A percentile compares a stretch with the other conserved stretches of the same genome.
phyloP scores from a whole-genome alignment of 371 early-diverging fungal genomes.

The Mucor piriformis region DNA sequence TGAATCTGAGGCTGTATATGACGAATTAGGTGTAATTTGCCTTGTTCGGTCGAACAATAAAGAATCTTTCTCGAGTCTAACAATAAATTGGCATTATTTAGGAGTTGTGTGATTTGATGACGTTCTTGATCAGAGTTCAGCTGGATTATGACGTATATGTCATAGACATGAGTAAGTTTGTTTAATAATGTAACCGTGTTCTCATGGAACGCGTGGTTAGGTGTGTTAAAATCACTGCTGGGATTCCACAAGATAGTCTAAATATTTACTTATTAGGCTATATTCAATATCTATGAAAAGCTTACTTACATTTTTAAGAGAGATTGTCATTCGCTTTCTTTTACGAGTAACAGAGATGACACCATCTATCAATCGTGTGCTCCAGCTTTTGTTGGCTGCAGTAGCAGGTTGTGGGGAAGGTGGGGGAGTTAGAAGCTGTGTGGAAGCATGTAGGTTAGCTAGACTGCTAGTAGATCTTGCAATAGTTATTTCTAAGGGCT shows the following conservation, averaged over 20 bases:
- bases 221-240: constrained; percentile 44
- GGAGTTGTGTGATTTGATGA: constrained; percentile 33
- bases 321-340: constrained; percentile 38
- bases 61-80: constrained; percentile 31
- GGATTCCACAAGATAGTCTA: constrained; percentile 56
- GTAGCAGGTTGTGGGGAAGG: constrained; percentile 8
- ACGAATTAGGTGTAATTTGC: constrained; percentile 43
- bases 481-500: constrained; percentile 1
- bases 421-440: constrained; percentile 15
- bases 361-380: constrained; percentile 34
- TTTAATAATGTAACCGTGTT: constrained; percentile 29
- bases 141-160: constrained; percentile 47
- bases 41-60: constrained; percentile 44
- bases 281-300: too few relatives aligned
- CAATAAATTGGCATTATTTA: constrained; percentile 22
- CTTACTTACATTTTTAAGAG: constrained; percentile 49
- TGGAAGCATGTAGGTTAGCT: background rate
- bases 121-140: constrained; percentile 37
- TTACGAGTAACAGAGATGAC: constrained; percentile 20
- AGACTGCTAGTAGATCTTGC: background rate
- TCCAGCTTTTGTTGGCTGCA: constrained; percentile 20
- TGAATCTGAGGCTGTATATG: constrained; percentile 44
- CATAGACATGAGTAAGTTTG: constrained; percentile 32
- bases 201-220: constrained; percentile 52
- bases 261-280: too few relatives aligned